phyloP scores from a whole-genome alignment of 2,329 filamentous ascomycete species.

The Fusarium piperis region DNA sequence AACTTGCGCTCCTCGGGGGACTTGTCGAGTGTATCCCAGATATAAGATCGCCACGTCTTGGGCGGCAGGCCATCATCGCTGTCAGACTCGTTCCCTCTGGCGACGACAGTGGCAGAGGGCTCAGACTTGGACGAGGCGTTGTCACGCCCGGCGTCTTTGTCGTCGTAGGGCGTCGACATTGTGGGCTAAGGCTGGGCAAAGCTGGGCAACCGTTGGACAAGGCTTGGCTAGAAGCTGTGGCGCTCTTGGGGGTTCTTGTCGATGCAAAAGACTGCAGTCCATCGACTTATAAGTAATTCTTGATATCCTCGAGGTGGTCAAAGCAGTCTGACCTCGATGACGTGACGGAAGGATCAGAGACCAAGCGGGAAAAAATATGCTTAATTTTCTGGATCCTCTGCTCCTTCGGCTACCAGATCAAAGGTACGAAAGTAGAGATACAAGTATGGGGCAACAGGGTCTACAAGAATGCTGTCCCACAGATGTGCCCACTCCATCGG shows the following conservation, averaged over 20 bases:
- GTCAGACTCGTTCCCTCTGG: slow-evolving; percentile 16
- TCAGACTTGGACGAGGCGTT: slow-evolving; percentile 12
- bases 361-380: neutral
- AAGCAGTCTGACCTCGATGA: slow-evolving; percentile 7
- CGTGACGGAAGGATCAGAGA: slow-evolving; percentile 3
- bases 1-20: slow-evolving; percentile 52
- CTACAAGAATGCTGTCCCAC: neutral
- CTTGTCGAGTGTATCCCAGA: slow-evolving; percentile 61
- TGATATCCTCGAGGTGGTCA: neutral
- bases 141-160: slow-evolving; percentile 3
- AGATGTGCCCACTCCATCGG: neutral
- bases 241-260: neutral
- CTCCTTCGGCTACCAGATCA: neutral
- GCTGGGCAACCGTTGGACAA: neutral
- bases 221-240: neutral
- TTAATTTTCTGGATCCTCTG: neutral
- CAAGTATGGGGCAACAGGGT: neutral
- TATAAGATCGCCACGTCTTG: slow-evolving; percentile 56
- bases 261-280: neutral
- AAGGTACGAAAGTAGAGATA: neutral
- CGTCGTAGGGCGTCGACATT: slow-evolving; percentile 8
- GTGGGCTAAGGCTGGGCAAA: neutral
- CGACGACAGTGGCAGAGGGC: neutral
- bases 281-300: neutral
- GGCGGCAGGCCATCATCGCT: slow-evolving; percentile 40